Base-by-base conservation (phyloP, 2,329 filamentous ascomycete species). In the Didymella sp. region DNA sequence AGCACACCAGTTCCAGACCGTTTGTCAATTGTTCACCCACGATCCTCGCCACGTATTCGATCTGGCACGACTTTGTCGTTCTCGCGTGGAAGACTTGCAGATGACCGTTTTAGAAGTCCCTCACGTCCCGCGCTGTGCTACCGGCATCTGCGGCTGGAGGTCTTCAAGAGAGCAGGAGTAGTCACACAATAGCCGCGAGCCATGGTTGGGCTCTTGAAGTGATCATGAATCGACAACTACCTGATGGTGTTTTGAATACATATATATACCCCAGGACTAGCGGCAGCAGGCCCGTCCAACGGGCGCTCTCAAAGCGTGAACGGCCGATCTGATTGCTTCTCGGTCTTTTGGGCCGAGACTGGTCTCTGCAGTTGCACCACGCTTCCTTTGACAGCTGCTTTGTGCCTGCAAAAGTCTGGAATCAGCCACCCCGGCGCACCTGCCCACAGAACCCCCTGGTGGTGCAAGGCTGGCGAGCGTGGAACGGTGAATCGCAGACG, bases 41-140 rank as follows among this genome's bases (percentile, higher is more conserved):
- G 54, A 57, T 57, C 24, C 48, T 57, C 48, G 43, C 54, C 48
- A 52, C 48, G 24, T 33, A 43, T 44, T 49, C 48, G 37, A 57
- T 57, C 33, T 49, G 54, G 48, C 42, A 42, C 24, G 19, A n/a
- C 28, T 27, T 27, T 24, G 35, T 41, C 9, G 19, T 17, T 17
- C 17, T 40, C 15, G 31, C 17, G 24, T 44, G 51, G 24, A 19
- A n/a, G 27, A 41, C 13, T n/a, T 45, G 46, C 53, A 41, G 41
- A 19, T 13, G 41, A 21, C 33, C 24, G n/a, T 24, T 42, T 45
- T 40, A 28, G 30, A 30, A 17, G 27, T 33, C 35, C 35, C 35
- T 43, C 35, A 31, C 15, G 6, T 47, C 24, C 24, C 17, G 42
- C 43, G 13, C 17, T 21, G 42, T 43, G 15, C 25, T 6, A 31